Evolutionary conservation across 2,329 filamentous ascomycete genomes (phyloP).

Genomic region (Talaromyces sp.): DNA sequence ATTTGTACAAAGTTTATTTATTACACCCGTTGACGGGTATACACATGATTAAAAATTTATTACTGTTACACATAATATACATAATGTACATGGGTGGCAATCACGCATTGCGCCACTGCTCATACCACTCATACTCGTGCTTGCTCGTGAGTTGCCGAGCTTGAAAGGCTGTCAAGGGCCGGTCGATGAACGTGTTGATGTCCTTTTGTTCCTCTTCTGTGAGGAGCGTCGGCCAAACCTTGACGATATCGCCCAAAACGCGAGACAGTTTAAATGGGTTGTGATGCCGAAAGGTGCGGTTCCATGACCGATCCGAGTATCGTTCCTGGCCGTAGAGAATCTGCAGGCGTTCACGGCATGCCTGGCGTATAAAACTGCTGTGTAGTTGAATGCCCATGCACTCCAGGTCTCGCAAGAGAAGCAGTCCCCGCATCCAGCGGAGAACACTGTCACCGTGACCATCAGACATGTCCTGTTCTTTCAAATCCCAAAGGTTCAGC

Average conservation of each 20-base stretch:
- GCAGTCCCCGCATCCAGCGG: constrained; percentile 35
- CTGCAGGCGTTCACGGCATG: constrained; percentile 32
- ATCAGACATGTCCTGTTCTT: constrained; percentile 15
- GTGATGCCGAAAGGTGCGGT: constrained; percentile 29
- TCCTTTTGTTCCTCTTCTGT: constrained; percentile 17
- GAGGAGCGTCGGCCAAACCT: constrained; percentile 30
- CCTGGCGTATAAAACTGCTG: constrained; percentile 22
- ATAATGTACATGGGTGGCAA: neutral
- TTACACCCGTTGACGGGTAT: neutral
- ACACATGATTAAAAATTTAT: neutral
- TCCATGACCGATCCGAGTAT: constrained; percentile 26
- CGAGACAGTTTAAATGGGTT: constrained; percentile 29
- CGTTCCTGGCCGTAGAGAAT: constrained; percentile 30
- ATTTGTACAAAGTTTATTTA: neutral
- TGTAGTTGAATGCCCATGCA: constrained; percentile 30
- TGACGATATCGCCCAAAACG: constrained; percentile 28
- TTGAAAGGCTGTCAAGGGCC: neutral
- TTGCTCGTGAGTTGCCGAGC: neutral
- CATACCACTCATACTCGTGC: constrained; percentile 5
- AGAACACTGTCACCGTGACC: constrained; percentile 21
- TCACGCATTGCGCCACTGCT: constrained; percentile 4
- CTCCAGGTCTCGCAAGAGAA: constrained; percentile 34
- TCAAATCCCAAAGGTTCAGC: constrained; percentile 16
- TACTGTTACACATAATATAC: neutral
- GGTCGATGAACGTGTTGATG: constrained; percentile 10